Evolutionary conservation across 1,284 basidiomycete genomes (phyloP), one percentile per base, ranked within the genome.

Genomic region (Porogramme epimiltina): DNA sequence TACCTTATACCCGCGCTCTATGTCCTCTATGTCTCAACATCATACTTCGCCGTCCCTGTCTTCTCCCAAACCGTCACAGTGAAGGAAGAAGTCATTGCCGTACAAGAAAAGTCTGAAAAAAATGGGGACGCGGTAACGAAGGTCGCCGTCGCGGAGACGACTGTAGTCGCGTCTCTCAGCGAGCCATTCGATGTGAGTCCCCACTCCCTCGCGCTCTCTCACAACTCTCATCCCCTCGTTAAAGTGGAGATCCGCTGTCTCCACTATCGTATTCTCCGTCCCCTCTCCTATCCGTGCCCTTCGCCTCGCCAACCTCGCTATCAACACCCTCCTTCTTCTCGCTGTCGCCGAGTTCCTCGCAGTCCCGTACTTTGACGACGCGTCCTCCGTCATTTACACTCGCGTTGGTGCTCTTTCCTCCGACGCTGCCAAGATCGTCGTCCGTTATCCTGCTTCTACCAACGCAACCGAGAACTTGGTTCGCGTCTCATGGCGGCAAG

Each of bases 391-490:
- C 52, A 70, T 73, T 4, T 91, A 87, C 65, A 79, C 81, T 3
- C 79, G 87, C 43, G 72, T 89, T 45, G 87, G 88, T 11, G 87
- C 87, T 3, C 77, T 90, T 43, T 80, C 82, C 61, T 80, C 84
- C 11, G 80, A 84, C 57, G 72, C 73, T 44, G 84, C 72, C 53
- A 89, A 88, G 66, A 73, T 90, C 42, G 69, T 77, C 31, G 78
- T 83, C 13, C 80, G 87, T 24, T 81, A 84, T 62, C 85, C 87
- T 19, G 24, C 42, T 10, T n/a, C n/a, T n/a, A 39, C 54, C 24
- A 68, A 74, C 44, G 52, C 63, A 8, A 68, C 69, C 4, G 65
- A 73, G 6, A 59, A 64, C 19, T 50, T 66, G 38, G 64, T 79
- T 16, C 73, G 70, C 24, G 46, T 85, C 37, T 62, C 80, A 15